Evolutionary conservation across 306 rosid species (phyloP).

Genomic region (Lathyrus tuberosus): DNA sequence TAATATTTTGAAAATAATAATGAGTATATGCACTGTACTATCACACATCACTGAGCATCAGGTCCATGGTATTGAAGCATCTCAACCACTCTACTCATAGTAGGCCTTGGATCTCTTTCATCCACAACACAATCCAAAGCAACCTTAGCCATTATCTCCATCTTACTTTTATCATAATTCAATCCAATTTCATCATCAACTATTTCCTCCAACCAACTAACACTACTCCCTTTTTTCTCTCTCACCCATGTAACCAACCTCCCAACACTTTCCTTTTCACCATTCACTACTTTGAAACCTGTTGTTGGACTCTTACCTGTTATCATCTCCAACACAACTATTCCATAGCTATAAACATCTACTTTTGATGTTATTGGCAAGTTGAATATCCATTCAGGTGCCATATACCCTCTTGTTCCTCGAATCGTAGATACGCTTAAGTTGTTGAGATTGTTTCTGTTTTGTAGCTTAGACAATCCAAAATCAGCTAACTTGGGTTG

Average conservation of each 20-base stretch:
- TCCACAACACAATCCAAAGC: slow-evolving; percentile 54
- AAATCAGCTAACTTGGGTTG: slow-evolving; percentile 40
- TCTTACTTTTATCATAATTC: slow-evolving; percentile 32
- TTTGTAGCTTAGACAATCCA: slow-evolving; percentile 39
- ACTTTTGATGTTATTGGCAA: slow-evolving; percentile 39
- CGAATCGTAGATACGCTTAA: slow-evolving; percentile 25
- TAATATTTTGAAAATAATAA: too few species aligned
- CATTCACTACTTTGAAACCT: slow-evolving; percentile 2
- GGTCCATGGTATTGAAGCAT: slow-evolving; percentile 40
- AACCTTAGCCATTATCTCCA: slow-evolving; percentile 40
- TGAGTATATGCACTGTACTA: too few species aligned
- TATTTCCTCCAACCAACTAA: slow-evolving; percentile 39
- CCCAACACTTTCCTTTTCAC: slow-evolving; percentile 21
- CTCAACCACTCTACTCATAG: slow-evolving; percentile 56
- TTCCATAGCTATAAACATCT: slow-evolving; percentile 43
- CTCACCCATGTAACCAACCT: slow-evolving; percentile 47
- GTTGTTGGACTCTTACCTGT: slow-evolving; percentile 29
- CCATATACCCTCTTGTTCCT: slow-evolving; percentile 45
- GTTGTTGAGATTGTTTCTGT: slow-evolving; percentile 27
- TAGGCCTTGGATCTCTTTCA: slow-evolving; percentile 53
- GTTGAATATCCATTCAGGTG: slow-evolving; percentile 40
- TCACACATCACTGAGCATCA: neutral
- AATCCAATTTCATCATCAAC: slow-evolving; percentile 43
- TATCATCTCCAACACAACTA: slow-evolving; percentile 38
- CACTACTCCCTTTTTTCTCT: slow-evolving; percentile 28